phyloP scores from a whole-genome alignment of 495 filamentous ascomycete species.

The Aspergillus funiculosus region DNA sequence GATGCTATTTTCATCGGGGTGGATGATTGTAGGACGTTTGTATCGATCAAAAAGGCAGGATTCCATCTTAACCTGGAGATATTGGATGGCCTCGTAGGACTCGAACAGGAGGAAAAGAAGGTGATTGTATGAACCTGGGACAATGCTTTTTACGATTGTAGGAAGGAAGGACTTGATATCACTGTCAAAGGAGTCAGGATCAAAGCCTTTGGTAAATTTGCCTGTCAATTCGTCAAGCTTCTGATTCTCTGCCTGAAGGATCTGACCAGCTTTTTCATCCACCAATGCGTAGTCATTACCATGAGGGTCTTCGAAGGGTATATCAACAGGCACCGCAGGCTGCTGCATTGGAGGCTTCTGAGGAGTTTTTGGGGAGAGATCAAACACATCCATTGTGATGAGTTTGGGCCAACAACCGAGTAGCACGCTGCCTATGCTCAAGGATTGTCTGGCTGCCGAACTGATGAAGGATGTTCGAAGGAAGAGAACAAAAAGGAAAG shows the following conservation, averaged over 20 bases:
- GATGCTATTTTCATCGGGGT: slow-evolving; percentile 4
- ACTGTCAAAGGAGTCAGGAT: slow-evolving; percentile 16
- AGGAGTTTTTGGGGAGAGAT: neutral
- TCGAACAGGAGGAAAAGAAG: slow-evolving; percentile 21
- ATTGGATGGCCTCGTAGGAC: slow-evolving; percentile 9
- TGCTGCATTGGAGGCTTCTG: neutral
- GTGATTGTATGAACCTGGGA: slow-evolving; percentile 25
- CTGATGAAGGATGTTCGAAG: neutral
- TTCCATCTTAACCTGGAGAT: slow-evolving; percentile 15
- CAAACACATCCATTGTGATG: slow-evolving; percentile 3
- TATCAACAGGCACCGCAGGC: slow-evolving; percentile 3
- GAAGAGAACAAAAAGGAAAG: neutral
- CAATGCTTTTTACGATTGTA: slow-evolving; percentile 1
- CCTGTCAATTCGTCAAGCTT: slow-evolving; percentile 13
- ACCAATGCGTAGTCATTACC: neutral
- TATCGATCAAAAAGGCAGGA: slow-evolving; percentile 14
- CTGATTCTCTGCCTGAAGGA: slow-evolving; percentile 11
- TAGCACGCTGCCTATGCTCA: no score
- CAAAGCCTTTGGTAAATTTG: slow-evolving; percentile 23
- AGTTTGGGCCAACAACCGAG: neutral
- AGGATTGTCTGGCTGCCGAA: neutral
- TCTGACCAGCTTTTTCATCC: slow-evolving; percentile 15
- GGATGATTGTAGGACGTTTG: neutral
- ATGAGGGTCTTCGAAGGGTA: slow-evolving; percentile 9
- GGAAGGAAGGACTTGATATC: slow-evolving; percentile 12